phyloP scores from a whole-genome alignment of 2,329 filamentous ascomycete genomes.

The Pseudogymnoascus sp. region DNA sequence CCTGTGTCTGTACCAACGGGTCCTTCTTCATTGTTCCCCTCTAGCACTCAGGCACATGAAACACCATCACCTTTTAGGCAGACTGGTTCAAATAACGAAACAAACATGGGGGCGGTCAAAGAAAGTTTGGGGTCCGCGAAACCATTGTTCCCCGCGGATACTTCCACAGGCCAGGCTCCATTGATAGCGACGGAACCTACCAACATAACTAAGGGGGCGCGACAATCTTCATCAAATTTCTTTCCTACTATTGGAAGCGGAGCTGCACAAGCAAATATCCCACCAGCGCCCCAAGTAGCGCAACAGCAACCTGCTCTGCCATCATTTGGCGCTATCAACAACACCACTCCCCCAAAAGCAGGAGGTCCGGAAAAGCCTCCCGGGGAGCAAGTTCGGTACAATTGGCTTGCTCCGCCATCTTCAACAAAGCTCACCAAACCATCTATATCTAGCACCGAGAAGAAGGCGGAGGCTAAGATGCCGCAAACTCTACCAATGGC shows the following conservation, averaged over 20 bases:
- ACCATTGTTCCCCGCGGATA: not conserved
- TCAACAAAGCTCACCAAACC: not conserved
- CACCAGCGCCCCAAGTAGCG: not conserved
- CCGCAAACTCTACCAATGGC: not conserved
- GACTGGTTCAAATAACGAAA: not conserved
- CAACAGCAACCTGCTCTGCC: not conserved
- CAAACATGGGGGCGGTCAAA: not conserved
- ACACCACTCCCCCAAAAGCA: not conserved
- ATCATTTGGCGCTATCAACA: not conserved
- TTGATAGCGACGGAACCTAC: not conserved
- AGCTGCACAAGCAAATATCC: not conserved
- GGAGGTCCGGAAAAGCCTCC: not conserved
- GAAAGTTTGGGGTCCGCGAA: not conserved
- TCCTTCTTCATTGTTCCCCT: not conserved
- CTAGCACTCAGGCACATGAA: not conserved
- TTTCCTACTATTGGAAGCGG: not conserved
- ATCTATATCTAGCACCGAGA: not conserved
- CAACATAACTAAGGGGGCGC: not conserved
- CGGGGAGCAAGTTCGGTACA: not conserved
- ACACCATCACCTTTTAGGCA: not conserved
- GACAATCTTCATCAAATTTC: not conserved
- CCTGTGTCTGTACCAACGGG: not conserved
- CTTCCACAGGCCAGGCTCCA: not conserved
- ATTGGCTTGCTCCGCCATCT: not conserved
- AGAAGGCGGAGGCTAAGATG: not conserved